Base-by-base conservation (phyloP, 1,284 basidiomycete genomes). In the Heterobasidion annosum region DNA sequence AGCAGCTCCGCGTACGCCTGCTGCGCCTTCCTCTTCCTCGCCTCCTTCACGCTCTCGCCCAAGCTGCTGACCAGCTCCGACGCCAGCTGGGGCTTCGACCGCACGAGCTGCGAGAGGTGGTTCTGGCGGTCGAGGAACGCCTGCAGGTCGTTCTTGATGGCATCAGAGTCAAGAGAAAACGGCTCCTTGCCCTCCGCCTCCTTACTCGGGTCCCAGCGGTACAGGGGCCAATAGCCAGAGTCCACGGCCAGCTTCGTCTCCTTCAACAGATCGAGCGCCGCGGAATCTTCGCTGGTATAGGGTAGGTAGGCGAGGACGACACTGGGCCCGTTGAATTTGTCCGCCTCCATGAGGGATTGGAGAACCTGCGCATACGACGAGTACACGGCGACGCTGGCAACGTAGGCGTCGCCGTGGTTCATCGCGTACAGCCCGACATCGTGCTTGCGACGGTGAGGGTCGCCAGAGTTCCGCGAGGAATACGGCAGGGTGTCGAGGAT, bases 201-300 rank as follows among this genome's bases (percentile, higher is more conserved):
- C 64, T 89, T 88, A 60, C 79, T 78, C 0, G 96, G 96, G 70
- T 99, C 88, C 96, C 96, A 99, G 57, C 97, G 83, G 78, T 98
- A 99, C 50, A 99, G 77, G 1, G 97, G 96, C 96, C 97, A 99
- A 73, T 96, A 97, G 6, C 95, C 96, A 16, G 92, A 83, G 65
- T 98, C 94, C 49, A 99, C 91, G 7, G 95, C 96, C 46, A 95
- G 81, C 71, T 99, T 99, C 49, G 96, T 99, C 76, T 98, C 94
- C 69, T 96, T 94, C 56, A 99, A 76, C 16, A 98, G 77, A 42
- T 96, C 86, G 44, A 99, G 82, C 1, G 94, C 93, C 0, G 89
- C 78, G 2, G 83, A 75, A 56, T 87, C 79, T 65, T 93, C 91
- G 5, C 72, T 73, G 52, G 78, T 76, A 73, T 97, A 97, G 2